These are phyloP conservation scores for Kwoniella sp. DNA, from an alignment of 768 basidiomycete genomes.

Conservation along the genomic window DNA sequence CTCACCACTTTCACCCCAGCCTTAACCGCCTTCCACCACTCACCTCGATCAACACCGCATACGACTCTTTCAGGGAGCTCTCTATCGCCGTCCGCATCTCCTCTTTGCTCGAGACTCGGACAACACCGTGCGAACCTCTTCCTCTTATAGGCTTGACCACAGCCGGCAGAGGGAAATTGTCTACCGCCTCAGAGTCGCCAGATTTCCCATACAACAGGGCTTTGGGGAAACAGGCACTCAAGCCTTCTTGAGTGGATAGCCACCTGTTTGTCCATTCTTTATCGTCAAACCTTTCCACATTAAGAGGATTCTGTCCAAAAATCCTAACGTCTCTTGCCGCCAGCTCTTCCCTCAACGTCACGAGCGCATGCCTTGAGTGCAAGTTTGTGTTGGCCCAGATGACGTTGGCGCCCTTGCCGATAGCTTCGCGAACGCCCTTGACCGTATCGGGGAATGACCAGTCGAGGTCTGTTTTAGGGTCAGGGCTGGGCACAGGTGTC, in stretches of 20 bases:
- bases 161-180: slow-evolving; percentile 29
- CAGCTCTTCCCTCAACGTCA: slow-evolving; percentile 25
- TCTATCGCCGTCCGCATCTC: slow-evolving; percentile 23
- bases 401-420: slow-evolving; percentile 39
- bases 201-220: slow-evolving; percentile 13
- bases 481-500: slow-evolving; percentile 26
- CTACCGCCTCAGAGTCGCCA: slow-evolving; percentile 1
- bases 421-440: slow-evolving; percentile 34
- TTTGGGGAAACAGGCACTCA: slow-evolving; percentile 28
- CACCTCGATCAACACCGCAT: slow-evolving; percentile 38
- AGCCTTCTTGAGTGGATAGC: slow-evolving; percentile 28
- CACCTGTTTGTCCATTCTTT: slow-evolving; percentile 47
- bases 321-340: slow-evolving; percentile 23
- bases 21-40: too few relatives aligned
- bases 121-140: slow-evolving; percentile 50
- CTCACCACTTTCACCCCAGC: too few relatives aligned
- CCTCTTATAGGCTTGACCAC: slow-evolving; percentile 50
- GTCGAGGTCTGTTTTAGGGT: slow-evolving; percentile 27
- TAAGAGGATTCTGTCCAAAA: slow-evolving; percentile 37
- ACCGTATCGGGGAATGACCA: slow-evolving; percentile 50
- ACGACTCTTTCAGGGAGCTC: slow-evolving; percentile 32
- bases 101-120: slow-evolving; percentile 22
- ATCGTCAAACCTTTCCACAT: slow-evolving; percentile 45
- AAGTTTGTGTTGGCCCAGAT: slow-evolving; percentile 49
- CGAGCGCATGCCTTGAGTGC: slow-evolving; percentile 41